phyloP scores from a whole-genome alignment of 2,329 filamentous ascomycete species.

The Aspergillus awamori region DNA sequence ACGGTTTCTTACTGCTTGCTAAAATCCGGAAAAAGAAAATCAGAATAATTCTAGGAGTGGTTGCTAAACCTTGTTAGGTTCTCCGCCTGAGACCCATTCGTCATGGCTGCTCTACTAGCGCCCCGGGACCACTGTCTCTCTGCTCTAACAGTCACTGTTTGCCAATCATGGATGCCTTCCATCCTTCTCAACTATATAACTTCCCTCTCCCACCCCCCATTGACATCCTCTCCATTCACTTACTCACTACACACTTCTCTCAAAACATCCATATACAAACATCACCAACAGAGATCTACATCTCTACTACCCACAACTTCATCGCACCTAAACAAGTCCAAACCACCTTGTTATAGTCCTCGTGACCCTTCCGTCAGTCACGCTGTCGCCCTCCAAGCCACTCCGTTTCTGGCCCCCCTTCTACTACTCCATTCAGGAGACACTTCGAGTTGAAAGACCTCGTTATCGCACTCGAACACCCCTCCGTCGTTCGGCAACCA shows the following conservation, averaged over 20 bases:
- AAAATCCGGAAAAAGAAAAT: too few relatives aligned
- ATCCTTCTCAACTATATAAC: constrained; percentile 17
- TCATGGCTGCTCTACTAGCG: constrained; percentile 18
- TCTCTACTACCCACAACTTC: not conserved
- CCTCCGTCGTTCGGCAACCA: constrained; percentile 31
- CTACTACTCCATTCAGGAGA: constrained; percentile 24
- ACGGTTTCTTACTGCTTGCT: not conserved
- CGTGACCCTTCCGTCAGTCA: constrained; percentile 24
- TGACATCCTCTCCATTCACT: not conserved
- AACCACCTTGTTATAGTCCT: not conserved
- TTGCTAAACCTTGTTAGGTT: not conserved
- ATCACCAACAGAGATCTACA: not conserved
- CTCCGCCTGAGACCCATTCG: constrained; percentile 23
- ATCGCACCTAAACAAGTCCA: not conserved
- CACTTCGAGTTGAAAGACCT: constrained; percentile 20
- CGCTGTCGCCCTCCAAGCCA: constrained; percentile 33
- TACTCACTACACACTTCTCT: not conserved
- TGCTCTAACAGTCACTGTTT: not conserved
- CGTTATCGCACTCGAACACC: constrained; percentile 20
- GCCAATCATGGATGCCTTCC: constrained; percentile 17
- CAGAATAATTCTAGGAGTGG: not conserved
- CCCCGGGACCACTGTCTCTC: not conserved
- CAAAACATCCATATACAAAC: not conserved
- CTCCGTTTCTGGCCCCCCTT: constrained; percentile 28
- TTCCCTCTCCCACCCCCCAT: not conserved